Percentiles rank a stretch among this genome's conserved stretches.
Evolutionary conservation across 2,329 filamentous ascomycete species (phyloP).

Genomic region (Tolypocladium inflatum): DNA sequence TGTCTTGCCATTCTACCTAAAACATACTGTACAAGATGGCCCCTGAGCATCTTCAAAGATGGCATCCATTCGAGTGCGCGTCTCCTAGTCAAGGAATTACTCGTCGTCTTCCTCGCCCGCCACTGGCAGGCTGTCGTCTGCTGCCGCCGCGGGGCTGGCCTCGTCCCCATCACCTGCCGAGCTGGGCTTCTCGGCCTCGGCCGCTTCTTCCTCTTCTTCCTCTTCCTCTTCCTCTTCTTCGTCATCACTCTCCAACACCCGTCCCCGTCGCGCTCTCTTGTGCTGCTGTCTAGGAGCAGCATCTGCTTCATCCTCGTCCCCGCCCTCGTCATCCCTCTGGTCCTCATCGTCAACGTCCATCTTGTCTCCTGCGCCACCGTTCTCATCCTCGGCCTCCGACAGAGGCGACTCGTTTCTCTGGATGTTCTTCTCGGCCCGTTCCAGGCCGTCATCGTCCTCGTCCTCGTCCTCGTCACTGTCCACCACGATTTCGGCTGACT

Average conservation of each 20-base stretch:
- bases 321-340: constrained; percentile 36
- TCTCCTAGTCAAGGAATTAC: background rate
- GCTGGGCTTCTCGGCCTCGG: constrained; percentile 7
- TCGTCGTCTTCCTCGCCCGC: constrained; percentile 13
- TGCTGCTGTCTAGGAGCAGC: constrained; percentile 27
- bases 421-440: constrained; percentile 34
- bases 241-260: constrained; percentile 46
- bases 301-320: constrained; percentile 34
- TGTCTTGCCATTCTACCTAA: background rate
- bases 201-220: constrained; percentile 9
- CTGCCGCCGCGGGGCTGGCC: constrained; percentile 15
- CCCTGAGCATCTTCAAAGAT: background rate
- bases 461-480: constrained; percentile 58
- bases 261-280: constrained; percentile 39
- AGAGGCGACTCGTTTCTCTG: constrained; percentile 24
- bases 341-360: constrained; percentile 43
- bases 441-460: constrained; percentile 32
- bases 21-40: background rate
- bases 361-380: constrained; percentile 27
- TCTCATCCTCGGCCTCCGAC: constrained; percentile 27
- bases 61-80: background rate
- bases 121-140: constrained; percentile 32
- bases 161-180: constrained; percentile 14
- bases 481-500: constrained; percentile 75
- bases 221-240: constrained; percentile 24